These are phyloP conservation scores for Arabidopsis lyrata DNA, from an alignment of 441 rosid species.

Conservation along the genomic window DNA sequence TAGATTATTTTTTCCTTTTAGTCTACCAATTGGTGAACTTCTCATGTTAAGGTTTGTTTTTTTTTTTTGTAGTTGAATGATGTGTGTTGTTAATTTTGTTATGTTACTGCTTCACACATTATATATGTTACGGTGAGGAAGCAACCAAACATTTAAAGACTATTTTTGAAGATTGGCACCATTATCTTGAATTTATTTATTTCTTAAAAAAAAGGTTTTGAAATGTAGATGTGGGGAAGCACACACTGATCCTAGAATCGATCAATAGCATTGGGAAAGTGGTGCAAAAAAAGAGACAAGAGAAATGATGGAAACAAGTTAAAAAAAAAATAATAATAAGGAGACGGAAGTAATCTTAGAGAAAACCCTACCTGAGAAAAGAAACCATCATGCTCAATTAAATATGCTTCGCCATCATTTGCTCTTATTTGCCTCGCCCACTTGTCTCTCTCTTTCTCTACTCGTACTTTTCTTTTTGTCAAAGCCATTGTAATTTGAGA, in stretches of 20 bases:
- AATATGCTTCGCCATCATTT: conserved; percentile 31
- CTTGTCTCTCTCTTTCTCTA: not conserved
- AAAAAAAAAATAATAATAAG: not conserved
- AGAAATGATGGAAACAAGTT: conserved; percentile 20
- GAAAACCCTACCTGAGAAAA: conserved; percentile 29
- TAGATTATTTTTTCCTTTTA: not conserved
- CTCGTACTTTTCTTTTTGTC: conserved; percentile 4
- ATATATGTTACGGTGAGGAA: not conserved
- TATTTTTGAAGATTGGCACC: conserved; percentile 22
- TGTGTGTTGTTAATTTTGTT: conserved; percentile 25
- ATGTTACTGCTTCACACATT: not conserved
- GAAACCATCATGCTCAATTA: conserved; percentile 15
- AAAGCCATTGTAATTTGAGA: not conserved
- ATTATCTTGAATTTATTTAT: conserved; percentile 2
- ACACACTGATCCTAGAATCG: conserved; percentile 29
- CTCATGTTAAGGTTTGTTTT: conserved; percentile 18
- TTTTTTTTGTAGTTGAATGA: conserved; percentile 16
- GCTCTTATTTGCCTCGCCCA: conserved; percentile 30
- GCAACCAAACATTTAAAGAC: not conserved
- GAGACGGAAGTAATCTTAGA: conserved; percentile 8
- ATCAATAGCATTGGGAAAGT: conserved; percentile 34
- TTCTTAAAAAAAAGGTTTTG: no score
- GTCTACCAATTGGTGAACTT: conserved; percentile 24
- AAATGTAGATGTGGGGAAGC: conserved; percentile 6
- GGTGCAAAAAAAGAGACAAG: conserved; percentile 3